These are phyloP conservation scores for Didymosphaeria variabile DNA, from an alignment of 2,329 filamentous ascomycete species.

Conservation along the genomic window DNA sequence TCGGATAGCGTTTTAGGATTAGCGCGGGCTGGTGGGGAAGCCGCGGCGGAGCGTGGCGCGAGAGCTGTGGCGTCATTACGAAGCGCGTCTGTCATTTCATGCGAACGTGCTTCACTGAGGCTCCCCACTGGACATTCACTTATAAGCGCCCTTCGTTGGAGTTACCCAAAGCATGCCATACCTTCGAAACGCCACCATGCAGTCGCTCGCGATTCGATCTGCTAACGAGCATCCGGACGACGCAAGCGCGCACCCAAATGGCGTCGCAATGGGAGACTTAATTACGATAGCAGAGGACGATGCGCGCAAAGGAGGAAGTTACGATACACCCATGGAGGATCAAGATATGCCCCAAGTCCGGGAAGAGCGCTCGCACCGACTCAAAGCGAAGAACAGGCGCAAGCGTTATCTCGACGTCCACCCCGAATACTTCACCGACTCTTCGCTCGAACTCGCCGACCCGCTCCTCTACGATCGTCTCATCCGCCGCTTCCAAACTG, in stretches of 20 bases:
- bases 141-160: background rate
- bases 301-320: slow-evolving; percentile 7
- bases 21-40: slow-evolving; percentile 19
- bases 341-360: slow-evolving; percentile 27
- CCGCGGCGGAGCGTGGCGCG: slow-evolving; percentile 20
- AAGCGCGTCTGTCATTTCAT: slow-evolving; percentile 12
- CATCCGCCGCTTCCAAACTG: slow-evolving; percentile 78
- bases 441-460: slow-evolving; percentile 71
- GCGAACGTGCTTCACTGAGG: background rate
- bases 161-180: slow-evolving; percentile 42
- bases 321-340: slow-evolving; percentile 27
- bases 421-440: slow-evolving; percentile 73
- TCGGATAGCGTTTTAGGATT: slow-evolving; percentile 30
- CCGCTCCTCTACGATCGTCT: slow-evolving; percentile 84
- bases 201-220: slow-evolving; percentile 34
- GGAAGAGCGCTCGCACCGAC: slow-evolving; percentile 44
- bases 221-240: slow-evolving; percentile 23
- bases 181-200: slow-evolving; percentile 34
- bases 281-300: background rate
- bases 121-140: background rate
- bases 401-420: slow-evolving; percentile 78
- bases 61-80: slow-evolving; percentile 39
- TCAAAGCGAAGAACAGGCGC: slow-evolving; percentile 76
- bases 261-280: background rate
- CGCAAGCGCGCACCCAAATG: slow-evolving; percentile 10